phyloP scores from a whole-genome alignment of 1,284 basidiomycete genomes.

The Cystobasidium sp. region DNA sequence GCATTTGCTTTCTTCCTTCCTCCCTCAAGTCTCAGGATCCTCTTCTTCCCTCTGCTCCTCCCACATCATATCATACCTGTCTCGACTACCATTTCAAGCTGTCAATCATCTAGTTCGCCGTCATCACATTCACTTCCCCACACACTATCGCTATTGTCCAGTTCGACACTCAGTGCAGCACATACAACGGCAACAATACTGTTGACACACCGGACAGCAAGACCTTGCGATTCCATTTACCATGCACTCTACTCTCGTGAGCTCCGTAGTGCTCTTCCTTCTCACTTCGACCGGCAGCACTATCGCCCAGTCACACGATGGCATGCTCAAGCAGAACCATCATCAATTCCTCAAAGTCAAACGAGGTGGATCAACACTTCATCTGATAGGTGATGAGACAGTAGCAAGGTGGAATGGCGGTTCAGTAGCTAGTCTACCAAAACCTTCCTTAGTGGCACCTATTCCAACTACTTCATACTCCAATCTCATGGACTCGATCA shows the following conservation, averaged over 20 bases:
- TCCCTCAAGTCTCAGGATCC: background rate
- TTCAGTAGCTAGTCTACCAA: conserved; percentile 24
- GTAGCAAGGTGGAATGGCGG: conserved; percentile 39
- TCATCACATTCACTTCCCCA: conserved; percentile 12
- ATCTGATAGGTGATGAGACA: conserved; percentile 40
- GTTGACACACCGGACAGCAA: no score
- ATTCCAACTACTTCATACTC: conserved; percentile 22
- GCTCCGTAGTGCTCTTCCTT: conserved; percentile 18
- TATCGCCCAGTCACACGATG: conserved; percentile 28
- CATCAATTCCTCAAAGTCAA: conserved; percentile 31
- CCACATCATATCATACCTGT: conserved; percentile 3
- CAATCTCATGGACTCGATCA: conserved; percentile 42
- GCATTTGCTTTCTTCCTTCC: background rate
- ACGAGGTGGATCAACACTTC: conserved; percentile 28
- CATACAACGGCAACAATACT: background rate
- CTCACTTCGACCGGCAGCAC: conserved; percentile 25
- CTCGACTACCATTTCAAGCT: background rate
- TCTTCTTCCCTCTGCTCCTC: background rate
- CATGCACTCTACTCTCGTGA: conserved; percentile 28
- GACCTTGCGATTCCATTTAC: background rate
- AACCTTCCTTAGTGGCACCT: conserved; percentile 4
- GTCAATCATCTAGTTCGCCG: background rate
- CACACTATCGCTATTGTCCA: background rate
- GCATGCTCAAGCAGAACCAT: conserved; percentile 34
- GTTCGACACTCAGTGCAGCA: background rate